A percentile compares a stretch with the other conserved stretches of the same genome.
These are phyloP conservation scores for Globisporangium radiosum DNA, from an alignment of 352 stramenopile species.

Conservation along the genomic window DNA sequence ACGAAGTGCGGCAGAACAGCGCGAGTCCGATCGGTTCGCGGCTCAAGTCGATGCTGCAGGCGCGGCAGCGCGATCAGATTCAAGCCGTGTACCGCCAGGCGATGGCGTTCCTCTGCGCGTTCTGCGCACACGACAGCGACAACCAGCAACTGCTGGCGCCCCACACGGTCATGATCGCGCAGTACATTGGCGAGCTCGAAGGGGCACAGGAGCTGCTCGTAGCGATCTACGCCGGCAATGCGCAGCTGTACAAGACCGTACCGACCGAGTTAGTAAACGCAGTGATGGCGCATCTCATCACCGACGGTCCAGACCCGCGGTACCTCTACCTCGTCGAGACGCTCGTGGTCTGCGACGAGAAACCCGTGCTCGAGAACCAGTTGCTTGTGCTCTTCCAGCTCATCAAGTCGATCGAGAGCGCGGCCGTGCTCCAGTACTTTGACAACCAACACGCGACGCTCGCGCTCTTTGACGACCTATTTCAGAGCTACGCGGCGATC, in stretches of 20 bases:
- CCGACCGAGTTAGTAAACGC: constrained; percentile 52
- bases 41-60: constrained; percentile 28
- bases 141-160: constrained; percentile 44
- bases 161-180: constrained; percentile 40
- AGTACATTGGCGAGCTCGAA: constrained; percentile 46
- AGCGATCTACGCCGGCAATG: constrained; percentile 44
- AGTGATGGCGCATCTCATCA: constrained; percentile 37
- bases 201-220: constrained; percentile 54
- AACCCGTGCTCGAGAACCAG: constrained; percentile 57
- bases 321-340: constrained; percentile 63
- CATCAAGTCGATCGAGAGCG: constrained; percentile 53
- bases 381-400: constrained; percentile 61
- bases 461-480: constrained; percentile 23
- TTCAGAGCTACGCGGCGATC: constrained; percentile 17
- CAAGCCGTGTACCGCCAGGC: constrained; percentile 40
- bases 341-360: constrained; percentile 47
- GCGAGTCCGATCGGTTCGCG: constrained; percentile 4
- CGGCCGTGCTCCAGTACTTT: constrained; percentile 44
- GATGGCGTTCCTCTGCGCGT: constrained; percentile 51
- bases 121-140: constrained; percentile 38
- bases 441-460: constrained; percentile 29
- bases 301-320: constrained; percentile 33
- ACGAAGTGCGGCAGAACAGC: constrained; percentile 2
- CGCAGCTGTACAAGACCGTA: constrained; percentile 39
- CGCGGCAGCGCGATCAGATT: constrained; percentile 48